phyloP scores from a whole-genome alignment of 331 rosid species.

The Spiraea crenata region DNA sequence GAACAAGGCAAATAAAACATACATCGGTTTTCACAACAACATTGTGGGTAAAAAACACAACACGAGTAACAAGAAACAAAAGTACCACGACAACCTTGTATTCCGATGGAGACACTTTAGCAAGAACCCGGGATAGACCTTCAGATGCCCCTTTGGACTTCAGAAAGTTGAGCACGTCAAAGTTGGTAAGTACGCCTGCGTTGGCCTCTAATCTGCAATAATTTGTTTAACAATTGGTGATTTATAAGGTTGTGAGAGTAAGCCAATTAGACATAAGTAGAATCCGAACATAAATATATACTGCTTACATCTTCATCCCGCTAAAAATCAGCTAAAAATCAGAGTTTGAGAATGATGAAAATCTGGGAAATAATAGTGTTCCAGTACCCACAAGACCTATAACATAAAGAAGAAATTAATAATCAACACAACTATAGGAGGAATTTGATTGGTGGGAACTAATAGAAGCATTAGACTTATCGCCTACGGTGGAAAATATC shows the following conservation, averaged over 20 bases:
- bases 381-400: no score
- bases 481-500: no score
- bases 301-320: constrained; percentile 54
- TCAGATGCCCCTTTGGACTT: constrained; percentile 69
- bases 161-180: constrained; percentile 68
- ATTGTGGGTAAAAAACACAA: not conserved
- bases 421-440: no score
- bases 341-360: not conserved
- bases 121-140: constrained; percentile 62
- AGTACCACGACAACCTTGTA: no score
- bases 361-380: not conserved
- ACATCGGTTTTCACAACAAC: not conserved
- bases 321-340: not conserved
- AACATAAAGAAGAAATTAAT: no score
- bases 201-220: constrained; percentile 49
- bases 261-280: not conserved
- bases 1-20: constrained; percentile 7
- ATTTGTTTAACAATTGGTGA: no score
- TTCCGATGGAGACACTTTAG: constrained; percentile 40
- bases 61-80: not conserved
- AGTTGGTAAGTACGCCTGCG: constrained; percentile 64
- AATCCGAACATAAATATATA: not conserved
- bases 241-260: no score
- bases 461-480: no score
- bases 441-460: no score